phyloP scores from a whole-genome alignment of 2,329 filamentous ascomycete genomes.

The Capronia americana region DNA sequence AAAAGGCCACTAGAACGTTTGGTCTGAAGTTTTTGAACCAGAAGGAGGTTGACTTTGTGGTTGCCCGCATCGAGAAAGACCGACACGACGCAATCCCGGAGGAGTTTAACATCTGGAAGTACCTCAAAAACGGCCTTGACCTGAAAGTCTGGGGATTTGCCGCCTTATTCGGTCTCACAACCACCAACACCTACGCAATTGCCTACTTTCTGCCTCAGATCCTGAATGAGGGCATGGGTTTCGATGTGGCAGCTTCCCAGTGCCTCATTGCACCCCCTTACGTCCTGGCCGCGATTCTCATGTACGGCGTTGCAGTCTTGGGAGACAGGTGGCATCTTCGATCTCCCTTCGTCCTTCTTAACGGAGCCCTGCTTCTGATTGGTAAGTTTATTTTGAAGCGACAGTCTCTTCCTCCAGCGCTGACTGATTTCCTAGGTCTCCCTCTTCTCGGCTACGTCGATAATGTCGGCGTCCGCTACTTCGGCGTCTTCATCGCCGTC shows the following conservation, averaged over 20 bases:
- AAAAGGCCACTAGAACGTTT: slow-evolving; percentile 40
- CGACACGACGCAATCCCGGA: slow-evolving; percentile 60
- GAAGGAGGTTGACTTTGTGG: slow-evolving; percentile 31
- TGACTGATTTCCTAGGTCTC: slow-evolving; percentile 55
- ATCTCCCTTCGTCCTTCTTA: slow-evolving; percentile 70
- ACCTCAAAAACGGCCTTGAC: slow-evolving; percentile 56
- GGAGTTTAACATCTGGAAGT: slow-evolving; percentile 56
- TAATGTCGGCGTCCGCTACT: slow-evolving; percentile 66
- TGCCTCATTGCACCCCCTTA: slow-evolving; percentile 76
- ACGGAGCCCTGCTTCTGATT: slow-evolving; percentile 61
- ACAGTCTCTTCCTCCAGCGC: not conserved
- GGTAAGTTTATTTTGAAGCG: slow-evolving; percentile 43
- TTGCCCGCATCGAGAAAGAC: slow-evolving; percentile 60
- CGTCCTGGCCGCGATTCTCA: slow-evolving; percentile 65
- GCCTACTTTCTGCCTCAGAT: slow-evolving; percentile 83
- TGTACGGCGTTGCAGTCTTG: slow-evolving; percentile 65
- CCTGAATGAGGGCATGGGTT: slow-evolving; percentile 67
- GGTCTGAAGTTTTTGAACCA: slow-evolving; percentile 45
- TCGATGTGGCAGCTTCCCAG: slow-evolving; percentile 68
- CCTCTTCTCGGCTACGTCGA: slow-evolving; percentile 73
- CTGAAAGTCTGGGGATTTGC: slow-evolving; percentile 64
- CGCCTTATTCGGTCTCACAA: slow-evolving; percentile 59
- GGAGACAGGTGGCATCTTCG: slow-evolving; percentile 72
- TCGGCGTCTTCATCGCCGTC: slow-evolving; percentile 77
- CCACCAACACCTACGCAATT: slow-evolving; percentile 75